Evolutionary conservation across 805 yeast genomes (phyloP), one percentile per base, ranked within the genome.

Genomic region (Wickerhamomyces alni): DNA sequence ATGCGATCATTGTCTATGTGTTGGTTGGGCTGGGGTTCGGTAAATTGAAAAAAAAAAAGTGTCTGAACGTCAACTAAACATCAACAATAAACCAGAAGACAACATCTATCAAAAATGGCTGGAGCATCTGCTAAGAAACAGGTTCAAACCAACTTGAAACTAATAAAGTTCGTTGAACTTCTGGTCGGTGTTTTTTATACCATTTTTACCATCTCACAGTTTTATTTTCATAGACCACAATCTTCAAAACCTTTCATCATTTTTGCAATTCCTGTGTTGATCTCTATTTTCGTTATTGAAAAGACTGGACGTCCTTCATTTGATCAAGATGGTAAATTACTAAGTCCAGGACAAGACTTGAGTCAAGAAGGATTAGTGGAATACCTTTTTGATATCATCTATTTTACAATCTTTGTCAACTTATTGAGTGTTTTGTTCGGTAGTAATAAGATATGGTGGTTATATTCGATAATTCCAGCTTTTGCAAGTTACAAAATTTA

Each of bases 51-150:
- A n/a, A n/a, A n/a, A 24, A 24, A 24, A 24, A 24, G 26, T 24
- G 11, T 24, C 10, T 24, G 10, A 8, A 24, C 10, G 11, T 24
- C 10, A 24, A 24, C 26, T 11, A 24, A 24, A 24, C 8, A 8
- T 24, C 11, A 24, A 8, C 26, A 24, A 24, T 24, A 24, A 8
- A 8, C 8, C 11, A 8, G 11, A 8, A 10, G 13, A 27, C 15
- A 27, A 6, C 11, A 28, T 6, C 11, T 28, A 15, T 9, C 15
- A 5, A 31, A 31, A 27, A 77, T 77, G 83, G 82, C 81, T 5
- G 76, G 82, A 4, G 72, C 69, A 44, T 70, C 82, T 35, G 58
- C 67, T 13, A 77, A 77, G 61, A 77, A 75, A 45, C 70, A 67
- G 31, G 82, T 78, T 1, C 49, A 57, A 0, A 47, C 65, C 41